These are phyloP conservation scores for Cladosporium sp. DNA, from an alignment of 2,329 filamentous ascomycete species.

Conservation along the genomic window DNA sequence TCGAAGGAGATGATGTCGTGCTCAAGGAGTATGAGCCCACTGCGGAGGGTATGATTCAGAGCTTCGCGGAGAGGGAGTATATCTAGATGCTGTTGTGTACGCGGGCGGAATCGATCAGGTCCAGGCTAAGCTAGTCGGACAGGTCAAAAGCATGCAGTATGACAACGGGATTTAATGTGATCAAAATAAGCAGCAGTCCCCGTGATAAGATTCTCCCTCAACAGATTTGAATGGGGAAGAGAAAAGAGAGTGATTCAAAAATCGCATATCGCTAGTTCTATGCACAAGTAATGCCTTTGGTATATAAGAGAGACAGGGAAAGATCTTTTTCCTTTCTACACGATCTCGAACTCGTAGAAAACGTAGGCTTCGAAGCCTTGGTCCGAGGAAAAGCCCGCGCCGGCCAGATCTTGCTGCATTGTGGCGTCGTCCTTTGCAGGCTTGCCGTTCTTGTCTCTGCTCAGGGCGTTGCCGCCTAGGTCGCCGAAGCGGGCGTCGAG, in stretches of 20 bases:
- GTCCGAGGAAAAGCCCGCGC: conserved; percentile 68
- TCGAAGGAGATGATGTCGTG: conserved; percentile 66
- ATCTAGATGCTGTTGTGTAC: conserved; percentile 25
- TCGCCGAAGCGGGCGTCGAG: conserved; percentile 87
- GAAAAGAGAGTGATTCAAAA: background rate
- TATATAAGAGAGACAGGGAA: background rate
- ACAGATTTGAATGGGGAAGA: background rate
- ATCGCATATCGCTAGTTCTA: background rate
- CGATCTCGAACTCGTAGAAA: conserved; percentile 90
- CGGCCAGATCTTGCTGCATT: conserved; percentile 79
- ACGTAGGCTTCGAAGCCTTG: conserved; percentile 94
- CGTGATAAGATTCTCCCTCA: background rate
- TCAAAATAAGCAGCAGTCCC: background rate
- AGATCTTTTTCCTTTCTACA: conserved; percentile 35
- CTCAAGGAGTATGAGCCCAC: conserved; percentile 86
- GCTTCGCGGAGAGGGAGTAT: conserved; percentile 52
- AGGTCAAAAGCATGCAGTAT: background rate
- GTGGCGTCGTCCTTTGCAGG: conserved; percentile 85
- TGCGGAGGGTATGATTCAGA: conserved; percentile 78
- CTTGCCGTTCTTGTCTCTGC: conserved; percentile 88
- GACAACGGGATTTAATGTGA: background rate
- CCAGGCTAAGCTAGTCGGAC: background rate
- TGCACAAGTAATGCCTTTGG: conserved; percentile 10
- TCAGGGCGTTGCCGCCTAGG: conserved; percentile 90
- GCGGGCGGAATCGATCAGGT: too few relatives aligned